Evolutionary conservation across 352 stramenopile genomes (phyloP).

Genomic region (Phytophthora citrophthora): DNA sequence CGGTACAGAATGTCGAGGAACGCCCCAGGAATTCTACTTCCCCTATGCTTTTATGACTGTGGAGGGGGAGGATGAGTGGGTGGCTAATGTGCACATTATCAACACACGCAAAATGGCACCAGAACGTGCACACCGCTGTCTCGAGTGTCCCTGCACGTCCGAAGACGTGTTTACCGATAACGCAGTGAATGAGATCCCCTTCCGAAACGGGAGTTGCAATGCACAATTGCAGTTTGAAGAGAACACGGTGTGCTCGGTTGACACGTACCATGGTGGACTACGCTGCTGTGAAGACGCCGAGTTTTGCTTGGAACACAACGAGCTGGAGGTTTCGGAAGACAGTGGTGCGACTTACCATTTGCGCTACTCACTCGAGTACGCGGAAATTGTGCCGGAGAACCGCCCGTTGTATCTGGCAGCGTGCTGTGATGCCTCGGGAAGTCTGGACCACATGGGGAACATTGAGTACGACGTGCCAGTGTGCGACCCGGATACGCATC

Average conservation of each 20-base stretch:
- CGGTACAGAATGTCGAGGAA: constrained; percentile 79
- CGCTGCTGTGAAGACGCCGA: constrained; percentile 78
- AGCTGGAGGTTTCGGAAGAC: constrained; percentile 37
- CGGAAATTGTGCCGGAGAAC: constrained; percentile 57
- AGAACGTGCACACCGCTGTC: constrained; percentile 57
- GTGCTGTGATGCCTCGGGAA: constrained; percentile 76
- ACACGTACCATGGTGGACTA: constrained; percentile 74
- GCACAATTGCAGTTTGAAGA: constrained; percentile 68
- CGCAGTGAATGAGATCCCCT: constrained; percentile 61
- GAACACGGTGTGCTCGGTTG: constrained; percentile 68
- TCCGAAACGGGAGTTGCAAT: constrained; percentile 58
- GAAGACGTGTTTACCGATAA: constrained; percentile 60
- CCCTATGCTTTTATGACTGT: constrained; percentile 85
- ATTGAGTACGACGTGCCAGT: constrained; percentile 81
- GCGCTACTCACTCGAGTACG: constrained; percentile 83
- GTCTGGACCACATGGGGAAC: constrained; percentile 67
- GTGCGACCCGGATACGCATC: constrained; percentile 68
- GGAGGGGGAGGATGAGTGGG: constrained; percentile 78
- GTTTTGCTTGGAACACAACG: constrained; percentile 68
- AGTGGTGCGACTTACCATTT: constrained; percentile 61
- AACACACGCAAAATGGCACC: constrained; percentile 71
- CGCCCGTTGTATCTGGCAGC: constrained; percentile 69
- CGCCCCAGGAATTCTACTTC: constrained; percentile 79
- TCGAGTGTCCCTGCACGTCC: constrained; percentile 82
- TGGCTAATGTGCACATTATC: constrained; percentile 85